phyloP scores from a whole-genome alignment of 73 alveolate species.

The Stentor roeselii region DNA sequence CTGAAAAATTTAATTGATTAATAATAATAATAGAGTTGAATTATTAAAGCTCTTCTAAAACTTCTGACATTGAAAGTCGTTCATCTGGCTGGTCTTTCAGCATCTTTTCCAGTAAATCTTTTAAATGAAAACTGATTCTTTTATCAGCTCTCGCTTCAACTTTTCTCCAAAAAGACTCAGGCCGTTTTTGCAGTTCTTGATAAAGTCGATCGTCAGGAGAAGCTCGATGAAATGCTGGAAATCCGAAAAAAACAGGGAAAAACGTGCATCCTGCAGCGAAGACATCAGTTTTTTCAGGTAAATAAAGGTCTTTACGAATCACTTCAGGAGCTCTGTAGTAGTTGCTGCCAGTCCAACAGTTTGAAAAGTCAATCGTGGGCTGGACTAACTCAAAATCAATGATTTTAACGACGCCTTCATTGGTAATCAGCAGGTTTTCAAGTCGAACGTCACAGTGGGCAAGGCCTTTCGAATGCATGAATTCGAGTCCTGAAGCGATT shows the following conservation, averaged over 20 bases:
- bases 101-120: neutral
- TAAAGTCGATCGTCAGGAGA: neutral
- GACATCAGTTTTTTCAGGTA: neutral
- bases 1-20: too few species aligned
- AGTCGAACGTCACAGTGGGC: neutral
- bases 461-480: neutral
- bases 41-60: too few species aligned
- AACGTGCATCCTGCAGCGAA: neutral
- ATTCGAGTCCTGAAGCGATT: neutral
- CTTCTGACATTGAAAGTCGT: neutral
- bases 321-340: neutral
- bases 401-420: neutral
- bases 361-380: neutral
- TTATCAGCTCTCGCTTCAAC: neutral
- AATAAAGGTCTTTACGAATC: neutral
- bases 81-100: neutral
- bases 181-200: neutral
- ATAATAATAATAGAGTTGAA: neutral
- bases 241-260: neutral
- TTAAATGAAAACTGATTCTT: too few species aligned
- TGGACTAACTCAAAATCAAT: neutral
- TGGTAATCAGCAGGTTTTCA: neutral
- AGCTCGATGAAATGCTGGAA: neutral
- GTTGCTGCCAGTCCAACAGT: neutral
- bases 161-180: neutral